These are phyloP conservation scores for Trametes hirsuta DNA, from an alignment of 1,284 basidiomycete species.

Conservation along the genomic window DNA sequence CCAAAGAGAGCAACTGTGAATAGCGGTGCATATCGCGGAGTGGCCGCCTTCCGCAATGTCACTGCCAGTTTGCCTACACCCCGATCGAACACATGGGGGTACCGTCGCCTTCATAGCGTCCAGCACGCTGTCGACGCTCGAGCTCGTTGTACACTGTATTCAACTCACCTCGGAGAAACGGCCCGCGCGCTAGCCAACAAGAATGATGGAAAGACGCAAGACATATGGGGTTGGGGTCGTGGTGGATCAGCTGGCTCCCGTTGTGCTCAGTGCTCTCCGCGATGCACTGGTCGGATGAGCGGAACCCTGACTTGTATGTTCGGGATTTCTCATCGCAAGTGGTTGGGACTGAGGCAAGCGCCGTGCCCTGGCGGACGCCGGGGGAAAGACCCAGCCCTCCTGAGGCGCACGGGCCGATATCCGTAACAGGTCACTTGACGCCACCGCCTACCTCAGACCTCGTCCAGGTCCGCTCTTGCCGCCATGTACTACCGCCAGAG, in stretches of 20 bases:
- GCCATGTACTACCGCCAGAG: background rate
- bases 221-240: conserved; percentile 5
- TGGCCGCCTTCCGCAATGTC: background rate
- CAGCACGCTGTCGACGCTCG: background rate
- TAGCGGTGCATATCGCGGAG: background rate
- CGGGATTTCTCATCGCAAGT: conserved; percentile 1
- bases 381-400: background rate
- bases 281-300: background rate
- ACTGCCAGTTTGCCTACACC: background rate
- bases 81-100: too few species aligned
- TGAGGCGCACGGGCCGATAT: background rate
- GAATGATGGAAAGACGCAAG: background rate
- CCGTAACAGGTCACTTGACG: background rate
- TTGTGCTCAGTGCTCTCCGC: background rate
- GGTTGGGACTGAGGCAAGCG: background rate
- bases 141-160: background rate
- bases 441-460: background rate
- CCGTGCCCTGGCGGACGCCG: background rate
- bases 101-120: too few species aligned
- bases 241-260: conserved; percentile 7
- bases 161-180: background rate
- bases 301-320: background rate
- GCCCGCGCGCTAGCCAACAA: background rate
- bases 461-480: background rate
- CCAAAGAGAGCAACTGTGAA: background rate